Percentiles rank a stretch among this genome's conserved stretches.
Evolutionary conservation across 768 basidiomycete genomes (phyloP).

Genomic region (Nevesoporus exiguus): DNA sequence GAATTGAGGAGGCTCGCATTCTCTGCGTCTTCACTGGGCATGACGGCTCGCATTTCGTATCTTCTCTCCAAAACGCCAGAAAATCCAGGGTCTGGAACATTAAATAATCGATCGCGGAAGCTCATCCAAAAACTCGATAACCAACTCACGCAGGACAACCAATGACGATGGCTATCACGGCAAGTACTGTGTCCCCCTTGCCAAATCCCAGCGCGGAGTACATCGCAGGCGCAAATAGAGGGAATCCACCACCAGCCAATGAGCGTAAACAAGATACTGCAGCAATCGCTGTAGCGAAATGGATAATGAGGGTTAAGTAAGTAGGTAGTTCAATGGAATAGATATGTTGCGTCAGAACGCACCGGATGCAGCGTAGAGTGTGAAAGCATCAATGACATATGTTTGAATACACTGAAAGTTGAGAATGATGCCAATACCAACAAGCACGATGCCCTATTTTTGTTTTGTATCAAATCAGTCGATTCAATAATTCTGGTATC

Average conservation of each 20-base stretch:
- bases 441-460: conserved; percentile 49
- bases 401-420: conserved; percentile 61
- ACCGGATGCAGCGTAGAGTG: conserved; percentile 68
- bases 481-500: background rate
- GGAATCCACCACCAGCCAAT: conserved; percentile 69
- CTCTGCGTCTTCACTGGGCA: conserved; percentile 19
- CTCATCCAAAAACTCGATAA: background rate
- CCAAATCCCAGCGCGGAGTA: conserved; percentile 65
- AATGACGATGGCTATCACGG: conserved; percentile 50
- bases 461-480: background rate
- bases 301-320: background rate
- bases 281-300: conserved; percentile 48
- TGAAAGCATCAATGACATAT: conserved; percentile 66
- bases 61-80: conserved; percentile 45
- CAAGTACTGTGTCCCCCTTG: conserved; percentile 65
- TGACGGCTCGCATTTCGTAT: conserved; percentile 50
- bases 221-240: conserved; percentile 76
- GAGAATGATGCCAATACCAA: conserved; percentile 58
- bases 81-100: conserved; percentile 38
- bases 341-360: conserved; percentile 7
- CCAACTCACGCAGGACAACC: conserved; percentile 50
- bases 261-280: conserved; percentile 62
- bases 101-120: conserved; percentile 31
- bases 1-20: background rate
- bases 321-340: background rate